Percentiles rank a stretch among this genome's conserved stretches.
These are phyloP conservation scores for Amniculicola lignicola DNA, from an alignment of 495 filamentous ascomycete species.

Conservation along the genomic window DNA sequence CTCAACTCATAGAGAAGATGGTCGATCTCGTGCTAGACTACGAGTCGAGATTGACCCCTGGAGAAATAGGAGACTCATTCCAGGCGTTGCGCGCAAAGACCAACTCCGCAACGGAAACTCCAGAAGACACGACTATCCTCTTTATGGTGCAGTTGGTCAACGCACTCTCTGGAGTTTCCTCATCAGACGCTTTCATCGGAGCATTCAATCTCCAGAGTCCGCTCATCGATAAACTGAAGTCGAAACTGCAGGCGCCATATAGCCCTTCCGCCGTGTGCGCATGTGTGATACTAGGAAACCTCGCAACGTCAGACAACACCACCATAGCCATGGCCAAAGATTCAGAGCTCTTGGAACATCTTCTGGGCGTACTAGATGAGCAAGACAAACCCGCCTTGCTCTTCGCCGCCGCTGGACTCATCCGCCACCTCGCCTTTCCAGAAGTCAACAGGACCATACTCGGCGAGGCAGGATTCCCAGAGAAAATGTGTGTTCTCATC, in stretches of 20 bases:
- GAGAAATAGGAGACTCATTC: constrained; percentile 16
- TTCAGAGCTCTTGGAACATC: constrained; percentile 8
- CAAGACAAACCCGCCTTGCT: constrained; percentile 17
- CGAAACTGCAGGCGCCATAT: constrained; percentile 9
- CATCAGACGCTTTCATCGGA: constrained; percentile 28
- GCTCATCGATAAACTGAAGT: constrained; percentile 17
- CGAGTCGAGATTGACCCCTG: constrained; percentile 9
- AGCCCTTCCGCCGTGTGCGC: constrained; percentile 21
- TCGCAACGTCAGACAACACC: constrained; percentile 27
- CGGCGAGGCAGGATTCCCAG: constrained; percentile 21
- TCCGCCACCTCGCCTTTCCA: constrained; percentile 29
- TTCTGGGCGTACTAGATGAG: constrained; percentile 17
- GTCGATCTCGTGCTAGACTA: constrained; percentile 22
- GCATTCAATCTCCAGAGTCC: constrained; percentile 2
- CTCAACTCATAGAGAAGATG: constrained; percentile 12
- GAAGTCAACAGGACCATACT: constrained; percentile 16
- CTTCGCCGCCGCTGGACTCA: constrained; percentile 28
- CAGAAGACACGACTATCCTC: constrained; percentile 13
- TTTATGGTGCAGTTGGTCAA: constrained; percentile 24
- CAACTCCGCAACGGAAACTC: constrained; percentile 1
- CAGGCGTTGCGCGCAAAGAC: background rate
- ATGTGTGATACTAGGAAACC: constrained; percentile 31
- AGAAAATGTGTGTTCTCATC: constrained; percentile 21
- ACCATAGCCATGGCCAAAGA: constrained; percentile 26
- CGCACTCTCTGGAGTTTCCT: constrained; percentile 21